A percentile compares a stretch with the other conserved stretches of the same genome.
phyloP scores from a whole-genome alignment of 495 filamentous ascomycete genomes.

The Lasiosphaeria ovina region DNA sequence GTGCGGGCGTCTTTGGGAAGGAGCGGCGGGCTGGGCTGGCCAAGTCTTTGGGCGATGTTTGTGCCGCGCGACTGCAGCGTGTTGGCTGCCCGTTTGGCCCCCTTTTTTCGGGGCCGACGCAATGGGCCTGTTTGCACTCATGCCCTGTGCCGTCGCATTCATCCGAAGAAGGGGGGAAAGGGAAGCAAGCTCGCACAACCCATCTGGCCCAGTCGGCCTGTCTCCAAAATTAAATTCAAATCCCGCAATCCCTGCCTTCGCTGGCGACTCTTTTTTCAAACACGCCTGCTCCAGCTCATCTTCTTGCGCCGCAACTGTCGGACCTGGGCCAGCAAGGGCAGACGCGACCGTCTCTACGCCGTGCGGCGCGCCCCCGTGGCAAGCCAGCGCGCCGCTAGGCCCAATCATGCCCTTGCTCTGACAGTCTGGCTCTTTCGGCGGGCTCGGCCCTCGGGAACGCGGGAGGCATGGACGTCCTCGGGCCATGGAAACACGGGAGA shows the following conservation, averaged over 20 bases:
- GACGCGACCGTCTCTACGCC: not conserved
- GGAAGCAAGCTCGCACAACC: not conserved
- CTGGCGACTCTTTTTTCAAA: constrained; percentile 8
- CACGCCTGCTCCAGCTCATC: not conserved
- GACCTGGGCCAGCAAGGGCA: not conserved
- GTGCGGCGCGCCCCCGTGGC: no score
- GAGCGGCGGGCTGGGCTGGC: not conserved
- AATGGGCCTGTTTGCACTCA: not conserved
- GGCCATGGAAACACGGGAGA: no score
- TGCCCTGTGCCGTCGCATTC: constrained; percentile 3
- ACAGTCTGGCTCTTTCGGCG: no score
- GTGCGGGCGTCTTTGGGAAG: constrained; percentile 1
- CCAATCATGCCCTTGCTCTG: no score
- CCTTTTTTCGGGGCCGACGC: not conserved
- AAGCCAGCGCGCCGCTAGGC: no score
- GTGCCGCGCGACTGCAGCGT: constrained; percentile 12
- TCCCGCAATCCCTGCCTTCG: constrained; percentile 1
- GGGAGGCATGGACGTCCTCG: no score
- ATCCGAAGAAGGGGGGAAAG: not conserved
- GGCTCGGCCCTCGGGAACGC: no score
- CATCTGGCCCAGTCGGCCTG: not conserved
- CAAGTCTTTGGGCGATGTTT: constrained; percentile 5
- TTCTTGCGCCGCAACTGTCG: constrained; percentile 7
- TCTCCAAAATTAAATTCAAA: constrained; percentile 5
- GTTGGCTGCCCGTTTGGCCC: constrained; percentile 8